These are phyloP conservation scores for Litchi chinensis DNA, from an alignment of 345 rosid species.

Conservation along the genomic window DNA sequence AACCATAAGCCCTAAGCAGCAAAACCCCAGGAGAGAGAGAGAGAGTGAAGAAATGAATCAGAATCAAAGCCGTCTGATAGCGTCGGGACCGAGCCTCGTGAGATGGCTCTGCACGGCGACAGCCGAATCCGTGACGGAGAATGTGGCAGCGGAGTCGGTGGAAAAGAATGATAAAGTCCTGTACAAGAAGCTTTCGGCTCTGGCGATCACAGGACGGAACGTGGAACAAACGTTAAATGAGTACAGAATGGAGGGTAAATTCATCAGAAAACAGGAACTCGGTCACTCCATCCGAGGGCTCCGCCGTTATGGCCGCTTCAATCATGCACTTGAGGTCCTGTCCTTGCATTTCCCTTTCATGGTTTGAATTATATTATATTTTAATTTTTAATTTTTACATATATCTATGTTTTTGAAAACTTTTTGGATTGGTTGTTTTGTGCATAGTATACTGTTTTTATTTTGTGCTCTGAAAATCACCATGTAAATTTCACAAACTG, in stretches of 20 bases:
- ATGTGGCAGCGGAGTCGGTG: conserved; percentile 12
- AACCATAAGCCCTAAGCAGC: conserved; percentile 13
- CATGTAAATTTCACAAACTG: too few relatives aligned
- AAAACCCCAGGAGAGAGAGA: neutral
- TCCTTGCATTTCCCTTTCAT: conserved; percentile 17
- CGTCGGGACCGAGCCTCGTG: conserved; percentile 24
- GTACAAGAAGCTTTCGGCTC: conserved; percentile 55
- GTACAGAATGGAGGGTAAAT: conserved; percentile 50
- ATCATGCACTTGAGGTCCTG: conserved; percentile 76
- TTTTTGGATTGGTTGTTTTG: neutral
- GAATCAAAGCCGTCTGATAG: conserved; percentile 28
- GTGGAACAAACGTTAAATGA: conserved; percentile 58
- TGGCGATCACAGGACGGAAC: conserved; percentile 48
- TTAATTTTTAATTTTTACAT: neutral
- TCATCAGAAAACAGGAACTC: conserved; percentile 41
- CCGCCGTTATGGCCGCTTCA: conserved; percentile 53
- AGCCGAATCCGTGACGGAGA: conserved; percentile 18
- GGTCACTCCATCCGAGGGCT: conserved; percentile 49
- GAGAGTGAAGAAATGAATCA: conserved; percentile 14
- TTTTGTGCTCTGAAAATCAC: too few relatives aligned
- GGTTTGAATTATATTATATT: neutral
- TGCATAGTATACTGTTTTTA: neutral
- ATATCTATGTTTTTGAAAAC: neutral
- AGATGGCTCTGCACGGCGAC: conserved; percentile 36
- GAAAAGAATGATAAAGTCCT: conserved; percentile 14